Base-by-base conservation (phyloP, 192 early-diverging fungal genomes). In the Coemansia sp. region DNA sequence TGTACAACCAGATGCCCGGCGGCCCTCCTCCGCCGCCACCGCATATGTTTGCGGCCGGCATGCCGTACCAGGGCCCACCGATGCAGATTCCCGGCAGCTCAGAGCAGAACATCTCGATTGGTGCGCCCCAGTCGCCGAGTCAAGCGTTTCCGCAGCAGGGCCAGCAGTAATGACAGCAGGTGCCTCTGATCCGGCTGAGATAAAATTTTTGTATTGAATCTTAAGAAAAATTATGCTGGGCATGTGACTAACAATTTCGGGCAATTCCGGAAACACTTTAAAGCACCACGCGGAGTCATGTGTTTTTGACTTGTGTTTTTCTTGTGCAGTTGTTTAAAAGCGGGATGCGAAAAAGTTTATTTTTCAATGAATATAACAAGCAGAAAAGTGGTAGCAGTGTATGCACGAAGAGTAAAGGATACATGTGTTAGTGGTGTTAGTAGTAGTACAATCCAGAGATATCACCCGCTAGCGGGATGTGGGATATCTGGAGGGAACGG, bases 1-100 rank as follows among this genome's bases (percentile, higher is more conserved):
- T 69, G 59, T 76, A 47, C 30, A 63, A 63, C 17, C 72, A 61
- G 66, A 60, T 69, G 72, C 34, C 50, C 54, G 39, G 55, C 27
- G 64, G 46, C 7, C 60, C 51, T 12, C 61, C 58, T 12, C 61
- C 58, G 22, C 70, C 30, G 52, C 49, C 53, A n/a, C 59, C 49
- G 8, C 69, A 62, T 39, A 67, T 67, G 65, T 64, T 67, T 56
- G 51, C 61, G 11, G 61, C 57, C 3, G 57, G 34, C 44, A 51
- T 63, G 41, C 34, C 50, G 21, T 69, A 59, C 19, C 30, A 53
- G 7, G 54, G 62, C 24, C 30, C 48, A 23, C 43, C 60, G 13
- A 39, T 38, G 4, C 14, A 43, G 8, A 45, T 47, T 24, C 44
- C 53, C 2, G 49, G 40, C 9, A 13, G 14, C 15, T 19, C 34